Evolutionary conservation across 2,329 filamentous ascomycete species (phyloP), one percentile per base, ranked within the genome.

Genomic region (Botryotinia convoluta): DNA sequence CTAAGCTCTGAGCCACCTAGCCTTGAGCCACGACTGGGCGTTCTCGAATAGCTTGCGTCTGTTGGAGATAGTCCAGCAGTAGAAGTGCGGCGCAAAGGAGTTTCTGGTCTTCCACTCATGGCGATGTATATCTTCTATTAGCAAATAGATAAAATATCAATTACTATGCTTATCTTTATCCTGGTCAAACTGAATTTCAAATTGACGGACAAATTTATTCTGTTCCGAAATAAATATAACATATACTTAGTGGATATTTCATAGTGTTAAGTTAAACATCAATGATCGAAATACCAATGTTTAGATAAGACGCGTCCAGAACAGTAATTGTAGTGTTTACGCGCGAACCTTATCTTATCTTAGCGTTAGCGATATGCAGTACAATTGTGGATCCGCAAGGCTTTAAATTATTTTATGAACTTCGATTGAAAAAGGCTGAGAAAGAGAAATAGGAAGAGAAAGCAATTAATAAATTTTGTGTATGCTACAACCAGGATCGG

Each of bases 21-120:
- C 65, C 73, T 76, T 6, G 73, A 74, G 26, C 71, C 69, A 57
- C 60, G 75, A 20, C 75, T 75, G 29, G 79, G 79, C 18, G 79
- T 81, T 70, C 77, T 78, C 39, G 74, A 61, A 69, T 77, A 75
- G 26, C 69, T 76, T 10, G 73, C 75, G 29, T 71, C 75, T 14
- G 73, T 74, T 26, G 81, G 79, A 39, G 78, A 75, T 35, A 75
- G 78, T 16, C 79, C 79, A 60, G 74, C 78, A 76, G 78, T 80
- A 5, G 79, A 79, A 51, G 78, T 77, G 51, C 78, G 77, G 37
- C 77, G 79, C 54, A 76, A 69, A 71, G 81, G 80, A 39, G 81
- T 82, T 67, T 75, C 75, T 16, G 79, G 80, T 71, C 74, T 78
- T 45, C 48, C 44, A n/a, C 78, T 76, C 32, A 80, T 75, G 63